phyloP scores from a whole-genome alignment of 73 alveolate species.

The Tetrahymena borealis region DNA sequence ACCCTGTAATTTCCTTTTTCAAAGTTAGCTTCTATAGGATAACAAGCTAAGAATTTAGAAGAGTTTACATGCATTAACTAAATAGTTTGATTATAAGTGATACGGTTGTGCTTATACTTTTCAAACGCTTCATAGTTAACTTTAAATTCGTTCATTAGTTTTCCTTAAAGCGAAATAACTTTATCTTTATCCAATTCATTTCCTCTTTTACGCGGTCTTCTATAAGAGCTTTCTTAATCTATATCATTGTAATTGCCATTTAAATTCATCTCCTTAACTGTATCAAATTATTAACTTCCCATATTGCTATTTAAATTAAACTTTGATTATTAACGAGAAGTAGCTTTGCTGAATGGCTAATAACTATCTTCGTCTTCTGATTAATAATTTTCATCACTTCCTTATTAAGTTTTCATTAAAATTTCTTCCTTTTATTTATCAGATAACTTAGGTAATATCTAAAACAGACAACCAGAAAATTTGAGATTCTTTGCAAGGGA shows the following conservation, averaged over 20 bases:
- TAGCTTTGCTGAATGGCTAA: neutral
- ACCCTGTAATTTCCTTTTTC: constrained; percentile 30
- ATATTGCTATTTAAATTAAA: neutral
- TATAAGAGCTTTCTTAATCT: neutral
- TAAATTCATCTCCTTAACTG: neutral
- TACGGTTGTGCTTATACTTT: constrained; percentile 15
- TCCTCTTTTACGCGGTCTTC: neutral
- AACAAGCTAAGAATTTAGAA: constrained; percentile 44
- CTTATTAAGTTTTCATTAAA: neutral
- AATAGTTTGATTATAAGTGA: constrained; percentile 25
- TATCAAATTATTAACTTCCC: neutral
- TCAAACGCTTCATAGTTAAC: constrained; percentile 32
- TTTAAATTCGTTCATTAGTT: constrained; percentile 31
- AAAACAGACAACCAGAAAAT: constrained; percentile 16
- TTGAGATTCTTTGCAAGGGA: constrained; percentile 4
- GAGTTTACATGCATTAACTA: constrained; percentile 29
- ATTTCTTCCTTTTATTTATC: constrained; percentile 29
- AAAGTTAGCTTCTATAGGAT: constrained; percentile 31
- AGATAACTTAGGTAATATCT: constrained; percentile 39
- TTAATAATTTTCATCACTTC: constrained; percentile 1
- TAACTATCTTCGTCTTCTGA: neutral
- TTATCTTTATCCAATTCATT: constrained; percentile 6
- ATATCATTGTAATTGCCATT: neutral
- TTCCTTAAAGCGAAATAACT: constrained; percentile 4
- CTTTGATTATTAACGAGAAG: neutral